Percentiles rank a stretch among this genome's conserved stretches.
Conservation (phyloP, 2,329 filamentous ascomycete genomes). For the Beauveria rudraprayagi region DNA sequence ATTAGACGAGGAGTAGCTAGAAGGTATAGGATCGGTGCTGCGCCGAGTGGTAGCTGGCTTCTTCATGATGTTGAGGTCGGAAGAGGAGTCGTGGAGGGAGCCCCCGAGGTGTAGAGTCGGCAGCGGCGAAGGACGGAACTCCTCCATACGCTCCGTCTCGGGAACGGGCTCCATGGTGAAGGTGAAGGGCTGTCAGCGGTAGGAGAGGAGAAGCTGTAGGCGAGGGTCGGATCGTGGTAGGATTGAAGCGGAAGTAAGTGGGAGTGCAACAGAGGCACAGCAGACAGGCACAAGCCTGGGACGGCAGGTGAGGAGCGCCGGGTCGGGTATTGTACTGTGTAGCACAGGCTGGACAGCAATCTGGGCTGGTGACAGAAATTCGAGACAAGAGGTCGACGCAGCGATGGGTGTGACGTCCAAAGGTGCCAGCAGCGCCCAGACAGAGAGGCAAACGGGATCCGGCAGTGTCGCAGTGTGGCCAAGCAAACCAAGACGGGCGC, state of each 20-base stretch:
- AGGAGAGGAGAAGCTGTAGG: neutral
- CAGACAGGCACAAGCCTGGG: neutral
- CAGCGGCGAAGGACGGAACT: conserved; percentile 51
- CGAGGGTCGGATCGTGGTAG: neutral
- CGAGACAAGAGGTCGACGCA: neutral
- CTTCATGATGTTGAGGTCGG: conserved; percentile 35
- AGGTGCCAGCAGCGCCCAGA: neutral
- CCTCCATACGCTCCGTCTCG: conserved; percentile 61
- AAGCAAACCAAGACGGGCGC: neutral
- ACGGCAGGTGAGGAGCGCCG: conserved; percentile 3
- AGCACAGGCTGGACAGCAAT: conserved; percentile 2
- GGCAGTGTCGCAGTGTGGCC: neutral
- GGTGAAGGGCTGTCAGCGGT: neutral
- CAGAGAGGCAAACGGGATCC: neutral
- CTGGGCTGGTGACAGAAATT: neutral
- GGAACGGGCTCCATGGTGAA: conserved; percentile 56
- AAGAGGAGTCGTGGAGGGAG: conserved; percentile 27
- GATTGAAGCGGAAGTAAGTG: neutral
- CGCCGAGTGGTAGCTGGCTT: conserved; percentile 49
- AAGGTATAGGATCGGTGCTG: conserved; percentile 50
- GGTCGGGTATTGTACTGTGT: conserved; percentile 7
- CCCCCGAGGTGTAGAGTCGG: conserved; percentile 44
- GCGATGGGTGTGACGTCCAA: neutral
- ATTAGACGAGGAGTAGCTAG: conserved; percentile 45
- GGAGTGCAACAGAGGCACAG: neutral